These are phyloP conservation scores for Stemphylium beticola DNA, from an alignment of 2,329 filamentous ascomycete genomes.

Conservation along the genomic window DNA sequence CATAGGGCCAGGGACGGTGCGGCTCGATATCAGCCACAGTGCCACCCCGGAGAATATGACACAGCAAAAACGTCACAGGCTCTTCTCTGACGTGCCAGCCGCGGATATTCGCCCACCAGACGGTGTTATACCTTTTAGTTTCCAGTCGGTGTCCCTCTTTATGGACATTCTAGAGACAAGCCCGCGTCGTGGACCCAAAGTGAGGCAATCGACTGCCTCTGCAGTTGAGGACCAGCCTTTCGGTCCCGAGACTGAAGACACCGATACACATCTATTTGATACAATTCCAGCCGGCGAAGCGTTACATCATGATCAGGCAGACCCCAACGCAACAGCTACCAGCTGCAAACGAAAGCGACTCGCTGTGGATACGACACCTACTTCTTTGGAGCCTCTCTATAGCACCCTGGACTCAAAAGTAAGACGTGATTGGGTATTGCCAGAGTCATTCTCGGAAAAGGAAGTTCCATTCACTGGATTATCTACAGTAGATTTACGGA, in stretches of 20 bases:
- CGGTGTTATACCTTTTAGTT: conserved; percentile 25
- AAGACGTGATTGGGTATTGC: not conserved
- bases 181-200: conserved; percentile 6
- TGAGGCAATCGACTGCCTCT: conserved; percentile 19
- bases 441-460: not conserved
- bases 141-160: conserved; percentile 39
- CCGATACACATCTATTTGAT: not conserved
- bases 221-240: not conserved
- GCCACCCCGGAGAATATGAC: conserved; percentile 6
- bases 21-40: conserved; percentile 30
- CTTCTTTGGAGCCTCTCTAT: not conserved
- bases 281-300: not conserved
- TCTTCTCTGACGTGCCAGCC: conserved; percentile 30
- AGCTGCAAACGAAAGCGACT: conserved; percentile 12
- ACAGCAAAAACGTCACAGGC: conserved; percentile 25
- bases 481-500: not conserved
- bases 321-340: not conserved
- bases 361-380: not conserved
- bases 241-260: not conserved
- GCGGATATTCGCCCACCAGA: conserved; percentile 41
- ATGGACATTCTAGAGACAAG: conserved; percentile 28
- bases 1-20: conserved; percentile 16
- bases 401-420: not conserved
- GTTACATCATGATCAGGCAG: too few relatives aligned
- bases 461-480: not conserved